phyloP scores from a whole-genome alignment of 805 yeast genomes.

The Yamadazyma nakazawae region DNA sequence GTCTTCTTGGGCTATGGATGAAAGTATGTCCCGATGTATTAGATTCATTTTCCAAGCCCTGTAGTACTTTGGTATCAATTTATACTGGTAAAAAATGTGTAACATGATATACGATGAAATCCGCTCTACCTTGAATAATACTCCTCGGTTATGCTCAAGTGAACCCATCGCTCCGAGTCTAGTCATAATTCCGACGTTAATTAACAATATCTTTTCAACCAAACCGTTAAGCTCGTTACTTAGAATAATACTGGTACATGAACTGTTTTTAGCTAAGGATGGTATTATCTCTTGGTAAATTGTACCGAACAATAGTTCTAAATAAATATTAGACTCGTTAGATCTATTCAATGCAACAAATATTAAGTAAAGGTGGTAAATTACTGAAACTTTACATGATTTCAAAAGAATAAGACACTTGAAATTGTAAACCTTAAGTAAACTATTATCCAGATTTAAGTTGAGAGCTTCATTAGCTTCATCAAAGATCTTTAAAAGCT shows the following conservation, averaged over 20 bases:
- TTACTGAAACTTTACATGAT: slow-evolving; percentile 3
- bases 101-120: not conserved
- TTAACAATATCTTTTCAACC: not conserved
- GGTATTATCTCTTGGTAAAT: slow-evolving; percentile 1
- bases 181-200: not conserved
- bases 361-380: slow-evolving; percentile 2
- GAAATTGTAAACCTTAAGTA: not conserved
- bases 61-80: slow-evolving; percentile 5
- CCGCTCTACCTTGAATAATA: not conserved
- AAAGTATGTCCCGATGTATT: not conserved
- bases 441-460: not conserved
- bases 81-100: not conserved
- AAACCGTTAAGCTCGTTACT: not conserved
- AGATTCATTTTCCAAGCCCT: slow-evolving; percentile 6
- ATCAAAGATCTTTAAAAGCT: not conserved
- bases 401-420: slow-evolving; percentile 2
- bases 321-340: not conserved
- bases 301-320: not conserved
- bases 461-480: not conserved
- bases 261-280: not conserved
- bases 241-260: not conserved
- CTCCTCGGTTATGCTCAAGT: not conserved
- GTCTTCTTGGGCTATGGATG: not conserved
- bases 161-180: not conserved
- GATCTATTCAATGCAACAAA: not conserved